Evolutionary conservation across 768 basidiomycete genomes (phyloP).

Genomic region (Daedaleopsis sinensis): DNA sequence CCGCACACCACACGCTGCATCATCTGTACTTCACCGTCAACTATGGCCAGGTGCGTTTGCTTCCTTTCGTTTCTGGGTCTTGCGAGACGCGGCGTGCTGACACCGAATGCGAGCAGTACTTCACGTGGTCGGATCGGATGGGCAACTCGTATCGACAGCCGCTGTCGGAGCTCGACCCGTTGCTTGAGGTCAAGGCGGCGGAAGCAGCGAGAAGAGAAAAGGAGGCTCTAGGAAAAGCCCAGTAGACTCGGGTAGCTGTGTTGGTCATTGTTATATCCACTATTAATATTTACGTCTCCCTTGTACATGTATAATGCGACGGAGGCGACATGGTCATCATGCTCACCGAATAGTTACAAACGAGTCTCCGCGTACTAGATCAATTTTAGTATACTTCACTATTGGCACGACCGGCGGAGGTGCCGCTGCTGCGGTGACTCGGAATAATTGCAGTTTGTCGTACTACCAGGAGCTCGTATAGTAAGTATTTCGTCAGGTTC

Average conservation of each 20-base stretch:
- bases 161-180: conserved; percentile 78
- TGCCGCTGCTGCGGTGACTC: too few species aligned
- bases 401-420: too few species aligned
- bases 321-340: too few species aligned
- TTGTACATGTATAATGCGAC: too few species aligned
- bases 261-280: neutral
- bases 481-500: too few species aligned
- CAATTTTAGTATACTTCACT: too few species aligned
- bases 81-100: conserved; percentile 6
- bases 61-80: conserved; percentile 16
- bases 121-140: conserved; percentile 89
- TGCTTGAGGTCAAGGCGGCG: conserved; percentile 62
- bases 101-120: conserved; percentile 62
- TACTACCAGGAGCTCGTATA: too few species aligned
- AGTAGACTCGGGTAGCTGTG: neutral
- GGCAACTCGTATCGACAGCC: conserved; percentile 91
- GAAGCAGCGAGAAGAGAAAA: conserved; percentile 32
- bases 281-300: too few species aligned
- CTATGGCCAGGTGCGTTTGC: conserved; percentile 75
- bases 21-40: conserved; percentile 98
- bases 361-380: too few species aligned
- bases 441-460: too few species aligned
- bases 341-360: too few species aligned
- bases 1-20: conserved; percentile 96
- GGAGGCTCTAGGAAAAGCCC: conserved; percentile 26